Evolutionary conservation across 306 rosid genomes (phyloP), one percentile per base, ranked within the genome.

Genomic region (Rosa persica): DNA sequence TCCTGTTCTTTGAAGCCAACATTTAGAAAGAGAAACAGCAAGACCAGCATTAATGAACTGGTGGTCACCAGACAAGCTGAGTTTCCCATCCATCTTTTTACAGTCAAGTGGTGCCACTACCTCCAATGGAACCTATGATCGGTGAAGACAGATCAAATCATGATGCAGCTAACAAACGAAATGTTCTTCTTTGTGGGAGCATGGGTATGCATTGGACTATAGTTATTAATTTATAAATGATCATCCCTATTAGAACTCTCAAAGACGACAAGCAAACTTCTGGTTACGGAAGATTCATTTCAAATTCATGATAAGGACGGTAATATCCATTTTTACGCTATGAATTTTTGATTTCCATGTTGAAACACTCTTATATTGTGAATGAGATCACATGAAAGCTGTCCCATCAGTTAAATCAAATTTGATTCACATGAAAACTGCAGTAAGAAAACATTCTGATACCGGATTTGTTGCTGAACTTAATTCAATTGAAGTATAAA

Each of bases 1-100:
- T 69, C 97, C 95, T 15, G 90, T 90, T 84, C 89, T 89, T 78
- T 88, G 93, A 78, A 88, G 97, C 97, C 97, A 92, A 81, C 92
- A 88, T 83, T 83, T 88, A 74, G 86, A 90, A 34, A 92, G 95
- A 73, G 97, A 86, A 73, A 90, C 88, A 52, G 93, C 92, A 72
- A 92, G 97, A 84, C 95, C 89, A 73, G 94, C 94, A 78, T 90
- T 92, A 72, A 83, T 72, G 67, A 76, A 75, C 78, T 92, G 95
- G 82, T 90, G 95, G 86, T 90, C 95, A 74, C 97, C 93, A 51
- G 86, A 85, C 80, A 92, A 85, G 77, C 87, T 55, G 55, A 92
- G 92, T 86, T 86, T 81, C 44, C 95, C 95, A 72, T 82, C 81
- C 76, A 90, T 46, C 73, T 76, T 81, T 73, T 82, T 82, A 67